phyloP scores from a whole-genome alignment of 75 land plant species.

The Azolla pinnata region DNA sequence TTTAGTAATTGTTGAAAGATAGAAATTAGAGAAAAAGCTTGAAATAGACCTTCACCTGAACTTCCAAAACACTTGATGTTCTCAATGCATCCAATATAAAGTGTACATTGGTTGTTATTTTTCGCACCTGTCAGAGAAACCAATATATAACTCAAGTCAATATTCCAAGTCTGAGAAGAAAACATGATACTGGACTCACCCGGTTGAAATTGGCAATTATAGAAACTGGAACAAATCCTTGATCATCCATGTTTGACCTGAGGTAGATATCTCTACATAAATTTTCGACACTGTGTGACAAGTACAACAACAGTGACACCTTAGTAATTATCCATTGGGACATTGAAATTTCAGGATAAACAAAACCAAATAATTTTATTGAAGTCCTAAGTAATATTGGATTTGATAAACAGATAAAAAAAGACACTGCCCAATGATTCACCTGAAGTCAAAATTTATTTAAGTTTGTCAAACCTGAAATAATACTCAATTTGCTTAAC shows the following conservation, averaged over 20 bases:
- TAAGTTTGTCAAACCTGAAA: slow-evolving; percentile 41
- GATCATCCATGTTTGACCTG: slow-evolving; percentile 59
- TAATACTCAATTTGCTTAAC: slow-evolving; percentile 81
- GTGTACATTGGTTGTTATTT: slow-evolving; percentile 41
- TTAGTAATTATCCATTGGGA: no score
- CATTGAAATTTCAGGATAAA: no score
- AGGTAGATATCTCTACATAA: slow-evolving; percentile 51
- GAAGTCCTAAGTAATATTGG: no score
- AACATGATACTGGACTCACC: slow-evolving; percentile 31
- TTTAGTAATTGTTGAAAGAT: not conserved
- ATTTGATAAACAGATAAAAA: no score
- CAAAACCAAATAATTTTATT: no score
- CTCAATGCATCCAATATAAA: slow-evolving; percentile 66
- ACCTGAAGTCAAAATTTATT: not conserved
- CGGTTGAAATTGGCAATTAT: slow-evolving; percentile 75
- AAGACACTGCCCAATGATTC: not conserved
- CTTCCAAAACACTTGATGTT: slow-evolving; percentile 58
- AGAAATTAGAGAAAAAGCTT: no score
- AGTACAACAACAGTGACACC: not conserved
- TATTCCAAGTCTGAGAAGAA: not conserved
- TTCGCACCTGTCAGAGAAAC: slow-evolving; percentile 40
- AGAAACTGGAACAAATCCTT: slow-evolving; percentile 78
- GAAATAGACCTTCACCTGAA: slow-evolving; percentile 82
- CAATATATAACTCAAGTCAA: not conserved
- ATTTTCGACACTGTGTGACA: slow-evolving; percentile 62